Evolutionary conservation across 345 rosid genomes (phyloP), one percentile per base, ranked within the genome.

Genomic region (Eucalyptus urophylla): DNA sequence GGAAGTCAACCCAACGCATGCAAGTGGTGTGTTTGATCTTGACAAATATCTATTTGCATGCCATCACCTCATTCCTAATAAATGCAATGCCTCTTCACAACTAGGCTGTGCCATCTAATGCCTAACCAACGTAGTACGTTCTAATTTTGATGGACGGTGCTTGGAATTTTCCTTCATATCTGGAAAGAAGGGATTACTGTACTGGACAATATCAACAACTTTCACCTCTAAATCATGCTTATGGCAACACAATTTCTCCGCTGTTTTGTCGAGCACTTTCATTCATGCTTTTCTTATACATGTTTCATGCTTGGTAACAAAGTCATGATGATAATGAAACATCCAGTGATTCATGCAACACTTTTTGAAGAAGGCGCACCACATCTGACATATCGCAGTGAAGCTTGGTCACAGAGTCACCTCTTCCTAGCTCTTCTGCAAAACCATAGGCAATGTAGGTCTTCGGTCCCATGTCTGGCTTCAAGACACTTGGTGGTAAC

Each of bases 401-500:
- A 86, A 97, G 99, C 91, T 96, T 97, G 60, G 99, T 97, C 51
- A 97, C 97, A 1, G 99, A 97, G 92, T 97, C 99, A 16, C 99
- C 99, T 92, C 99, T 93, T 86, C 99, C 97, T n/a, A 97, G 96
- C 92, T 97, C 99, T 90, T 95, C 93, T 7, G 86, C 86, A 87
- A 92, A 50, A 50, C 99, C 99, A 87, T 97, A 97, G 37, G 98
- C 99, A 87, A 97, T 96, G 60, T 97, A 97, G 10, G 98, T 94
- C 90, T 97, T 97, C 13, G 98, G 99, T 54, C 99, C 99, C 93
- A 97, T 33, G 92, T 97, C 99, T 7, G 98, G 98, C 90, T 97
- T 95, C 87, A 96, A 51, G 49, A 94, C 89, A 86, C 87, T 89
- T 27, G 93, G 87, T 27, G 99, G 99, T 89, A 97, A 88, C 96